Evolutionary conservation across 2,329 filamentous ascomycete genomes (phyloP), one percentile per base, ranked within the genome.

Genomic region (Penicillium brevicompactum): DNA sequence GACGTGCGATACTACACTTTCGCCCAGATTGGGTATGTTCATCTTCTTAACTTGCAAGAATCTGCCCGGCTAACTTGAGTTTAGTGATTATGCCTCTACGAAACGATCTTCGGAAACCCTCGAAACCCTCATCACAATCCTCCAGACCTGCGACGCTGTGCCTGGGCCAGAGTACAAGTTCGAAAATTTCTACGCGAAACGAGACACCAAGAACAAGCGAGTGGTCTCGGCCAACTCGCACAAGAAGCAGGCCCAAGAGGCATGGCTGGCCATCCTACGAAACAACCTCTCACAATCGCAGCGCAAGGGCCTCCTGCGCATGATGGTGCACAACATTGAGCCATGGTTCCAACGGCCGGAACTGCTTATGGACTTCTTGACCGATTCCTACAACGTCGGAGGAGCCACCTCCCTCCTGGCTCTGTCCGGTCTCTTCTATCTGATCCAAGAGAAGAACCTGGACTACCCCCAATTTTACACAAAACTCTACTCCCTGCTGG

Each of bases 381-480:
- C 92, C n/a, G 91, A 94, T 75, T 95, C 88, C 30, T 97, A 96
- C 77, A 84, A 97, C 66, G 79, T 87, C 7, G 92, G 93, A 49
- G 94, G 94, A 43, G 89, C 91, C 13, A 91, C 87, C 46, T 93
- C 94, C 4, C 81, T 99, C 4, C 83, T 97, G 18, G 92, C 95
- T 1, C 81, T 99, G 1, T 95, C 91, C 1, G 94, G 94, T 49
- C 87, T 99, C 44, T 99, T 96, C 78, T 94, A 96, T 71, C 84
- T 99, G 49, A 97, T 99, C 65, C 87, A 90, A 61, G 86, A 94
- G 70, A 90, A 91, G 70, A 99, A 99, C 71, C 82, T 99, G 56
- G 94, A 99, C 76, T 99, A 99, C 72, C 92, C 92, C 1, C 88
- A 87, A 31, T 99, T 99, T 77, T 99, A 96, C 76, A 77, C 82